A percentile compares a stretch with the other conserved stretches of the same genome.
phyloP scores from a whole-genome alignment of 192 early-diverging fungal species.

The Backusella mclennaniae region DNA sequence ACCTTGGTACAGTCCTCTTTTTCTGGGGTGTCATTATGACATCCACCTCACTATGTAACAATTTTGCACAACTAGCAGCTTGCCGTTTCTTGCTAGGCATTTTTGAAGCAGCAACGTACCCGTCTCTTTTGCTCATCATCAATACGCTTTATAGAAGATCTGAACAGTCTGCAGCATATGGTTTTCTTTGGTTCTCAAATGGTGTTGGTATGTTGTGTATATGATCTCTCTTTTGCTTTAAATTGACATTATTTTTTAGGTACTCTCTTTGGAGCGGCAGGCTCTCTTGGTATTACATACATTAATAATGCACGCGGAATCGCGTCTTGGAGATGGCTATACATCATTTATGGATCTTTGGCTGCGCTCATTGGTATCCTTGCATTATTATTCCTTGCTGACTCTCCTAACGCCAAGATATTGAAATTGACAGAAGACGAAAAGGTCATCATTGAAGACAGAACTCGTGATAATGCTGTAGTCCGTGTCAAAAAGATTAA shows the following conservation, averaged over 20 bases:
- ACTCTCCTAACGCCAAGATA: constrained; percentile 4
- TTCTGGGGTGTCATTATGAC: constrained; percentile 23
- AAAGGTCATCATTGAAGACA: constrained; percentile 28
- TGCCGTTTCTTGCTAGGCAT: constrained; percentile 27
- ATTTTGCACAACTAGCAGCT: constrained; percentile 24
- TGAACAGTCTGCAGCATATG: constrained; percentile 20
- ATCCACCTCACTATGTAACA: constrained; percentile 3
- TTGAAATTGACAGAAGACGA: constrained; percentile 19
- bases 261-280: constrained; percentile 10
- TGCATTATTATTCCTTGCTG: constrained; percentile 30
- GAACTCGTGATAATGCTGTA: constrained; percentile 21
- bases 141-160: constrained; percentile 29
- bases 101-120: constrained; percentile 25
- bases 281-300: constrained; percentile 23
- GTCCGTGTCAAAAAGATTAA: constrained; percentile 12
- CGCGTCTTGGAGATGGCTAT: constrained; percentile 27
- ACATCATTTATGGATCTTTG: constrained; percentile 22
- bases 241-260: not conserved
- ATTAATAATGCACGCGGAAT: constrained; percentile 5
- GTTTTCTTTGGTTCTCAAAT: constrained; percentile 22
- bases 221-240: not conserved
- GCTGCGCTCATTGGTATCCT: constrained; percentile 22
- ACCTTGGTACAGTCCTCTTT: constrained; percentile 15
- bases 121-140: constrained; percentile 21
- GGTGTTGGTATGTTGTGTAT: constrained; percentile 5